Conservation (phyloP, 129 eudicot species). For the Helianthus tuberosus region DNA sequence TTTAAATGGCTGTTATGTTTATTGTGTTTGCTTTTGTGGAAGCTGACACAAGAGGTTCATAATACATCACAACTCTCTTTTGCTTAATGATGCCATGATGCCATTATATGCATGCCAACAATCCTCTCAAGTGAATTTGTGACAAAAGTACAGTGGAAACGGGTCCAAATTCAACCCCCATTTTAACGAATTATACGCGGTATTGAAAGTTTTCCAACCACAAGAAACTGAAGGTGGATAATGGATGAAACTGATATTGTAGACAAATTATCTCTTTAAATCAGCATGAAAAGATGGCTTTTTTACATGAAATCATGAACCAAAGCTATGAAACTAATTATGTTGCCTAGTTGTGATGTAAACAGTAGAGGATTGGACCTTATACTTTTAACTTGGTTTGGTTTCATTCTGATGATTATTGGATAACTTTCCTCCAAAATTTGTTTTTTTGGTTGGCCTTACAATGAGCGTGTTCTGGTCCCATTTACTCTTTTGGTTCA, state of each 20-base stretch:
- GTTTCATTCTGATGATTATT: constrained; percentile 30
- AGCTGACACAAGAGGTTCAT: constrained; percentile 17
- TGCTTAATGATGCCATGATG: constrained; percentile 32
- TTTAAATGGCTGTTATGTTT: constrained; percentile 6
- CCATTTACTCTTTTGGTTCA: constrained; percentile 32
- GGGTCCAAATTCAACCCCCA: constrained; percentile 28
- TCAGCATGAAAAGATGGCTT: constrained; percentile 22
- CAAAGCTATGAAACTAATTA: constrained; percentile 27
- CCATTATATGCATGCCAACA: constrained; percentile 34
- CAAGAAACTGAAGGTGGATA: neutral
- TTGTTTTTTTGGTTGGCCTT: constrained; percentile 39
- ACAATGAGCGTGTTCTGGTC: constrained; percentile 35
- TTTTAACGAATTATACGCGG: constrained; percentile 4
- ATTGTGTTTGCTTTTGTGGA: constrained; percentile 20
- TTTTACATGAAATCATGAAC: constrained; percentile 32
- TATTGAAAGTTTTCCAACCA: constrained; percentile 1
- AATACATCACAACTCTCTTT: neutral
- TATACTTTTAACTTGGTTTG: constrained; percentile 31
- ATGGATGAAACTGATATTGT: constrained; percentile 22
- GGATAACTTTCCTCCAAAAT: constrained; percentile 37
- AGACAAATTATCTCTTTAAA: constrained; percentile 21
- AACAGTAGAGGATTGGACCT: constrained; percentile 31
- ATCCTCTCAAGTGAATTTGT: constrained; percentile 24
- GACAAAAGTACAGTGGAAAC: constrained; percentile 31
- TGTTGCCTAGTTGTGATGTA: constrained; percentile 41